Evolutionary conservation across 169 alveolate species (phyloP), one percentile per base, ranked within the genome.

Genomic region (Cryptosporidium bovis): DNA sequence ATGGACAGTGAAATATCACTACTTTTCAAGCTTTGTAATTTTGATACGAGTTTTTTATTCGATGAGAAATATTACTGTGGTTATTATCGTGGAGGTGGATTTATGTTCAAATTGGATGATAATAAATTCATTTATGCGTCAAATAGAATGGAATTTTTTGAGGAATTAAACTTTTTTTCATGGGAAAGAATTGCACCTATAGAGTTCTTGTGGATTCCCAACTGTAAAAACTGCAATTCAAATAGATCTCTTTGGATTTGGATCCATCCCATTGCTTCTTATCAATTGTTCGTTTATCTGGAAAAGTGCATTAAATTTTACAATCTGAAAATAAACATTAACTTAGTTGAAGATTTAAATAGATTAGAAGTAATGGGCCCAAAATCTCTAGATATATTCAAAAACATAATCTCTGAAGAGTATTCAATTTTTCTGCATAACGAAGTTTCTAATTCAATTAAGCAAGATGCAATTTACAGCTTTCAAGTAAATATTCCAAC

Each of bases 161-260:
- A 44, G 31, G 10, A 24, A 18, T 20, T 66, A 6, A n/a, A 55
- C 8, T 60, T 60, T 77, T 77, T 56, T 31, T 24, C 58, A 20
- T 77, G 87, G 87, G 77, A 56, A 48, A 56, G 87, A 44, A 62
- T 77, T 40, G 69, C 87, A 24, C 87, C 87, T 13, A 77, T 77
- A 10, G 87, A 77, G 50, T 77, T 77, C 56, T 16, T 77, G 16
- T 77, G 87, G 87, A 24, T 24, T 18, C 71, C 62, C 29, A n/a
- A 5, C 2, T 69, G 83, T 69, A 53, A 10, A 69, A 69, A 36
- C 44, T 69, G 83, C 29, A 64, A 48, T n/a, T 56, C 56, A 16
- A 50, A 36, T 77, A 40, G 64, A 20, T 77, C 87, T 12, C 18
- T 62, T 3, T 77, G 87, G 87, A 56, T 77, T 27, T 77, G 87